Evolutionary conservation across 768 basidiomycete genomes (phyloP), one percentile per base, ranked within the genome.

Genomic region (Mycena galopus): DNA sequence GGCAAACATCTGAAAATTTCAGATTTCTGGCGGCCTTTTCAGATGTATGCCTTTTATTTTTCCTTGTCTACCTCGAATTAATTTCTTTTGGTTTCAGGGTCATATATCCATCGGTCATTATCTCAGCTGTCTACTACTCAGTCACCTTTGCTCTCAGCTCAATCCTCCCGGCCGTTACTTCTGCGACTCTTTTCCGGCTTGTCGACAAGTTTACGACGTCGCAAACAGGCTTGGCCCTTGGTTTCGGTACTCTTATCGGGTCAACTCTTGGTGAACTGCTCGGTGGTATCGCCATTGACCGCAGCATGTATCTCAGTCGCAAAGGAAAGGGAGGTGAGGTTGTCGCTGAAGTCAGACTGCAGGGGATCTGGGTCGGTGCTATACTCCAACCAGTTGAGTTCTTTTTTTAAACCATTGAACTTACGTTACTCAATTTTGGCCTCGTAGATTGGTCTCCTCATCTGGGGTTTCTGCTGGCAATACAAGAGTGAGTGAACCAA

Each of bases 161-260:
- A 10, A 77, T 77, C 42, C 71, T 77, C 4, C 76, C 76, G 17
- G 73, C 73, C 14, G 76, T 77, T 3, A 77, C 76, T 35, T 69
- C 68, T 3, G 76, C 76, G n/a, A 74, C 73, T 17, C 73, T 77
- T 17, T 77, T 77, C 71, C 59, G 63, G 11, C 30, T 56, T 21
- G 42, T 62, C 6, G 42, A 74, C 51, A 30, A 73, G 4, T 74
- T 76, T 33, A 74, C 70, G 6, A 58, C 74, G 9, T 75, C 74
- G 32, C 33, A 75, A n/a, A 73, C 71, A 11, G 75, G 72, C 5
- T 32, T 73, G n/a, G 72, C 71, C 30, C 71, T 75, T 19, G 74
- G 74, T 4, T 69, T 72, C 33, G 74, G 74, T 12, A 75, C 71
- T 7, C 67, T 75, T 1, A 64, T 72, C 25, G 74, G 74, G 12